Evolutionary conservation across 2,329 filamentous ascomycete genomes (phyloP), one percentile per base, ranked within the genome.

Genomic region (Chaetomiaceae sp.): DNA sequence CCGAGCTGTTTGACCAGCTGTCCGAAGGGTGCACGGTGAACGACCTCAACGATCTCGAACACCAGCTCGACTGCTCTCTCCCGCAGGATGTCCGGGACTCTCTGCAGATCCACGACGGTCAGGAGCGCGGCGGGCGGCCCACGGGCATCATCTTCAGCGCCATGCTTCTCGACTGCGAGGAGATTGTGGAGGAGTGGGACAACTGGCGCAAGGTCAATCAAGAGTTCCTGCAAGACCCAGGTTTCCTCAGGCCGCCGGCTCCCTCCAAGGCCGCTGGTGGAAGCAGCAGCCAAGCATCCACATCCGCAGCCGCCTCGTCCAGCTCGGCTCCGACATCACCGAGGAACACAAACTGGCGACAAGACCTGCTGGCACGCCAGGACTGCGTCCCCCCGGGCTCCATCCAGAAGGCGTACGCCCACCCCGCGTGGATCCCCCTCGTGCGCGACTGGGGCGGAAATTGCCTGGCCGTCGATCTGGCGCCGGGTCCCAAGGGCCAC

Each of bases 361-460:
- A 94, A 64, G 91, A 95, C 53, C 81, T 99, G 51, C 79, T 91
- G 45, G 76, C 88, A 45, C 85, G 87, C 58, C 94, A 99, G 71
- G 88, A 94, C 63, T 96, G 85, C 12, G 88, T 97, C 55, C 94
- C 94, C 8, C 79, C 89, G 9, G 87, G 88, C 65, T 83, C 90
- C 5, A 86, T 97, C 31, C 91, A 95, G 68, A 95, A 91, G 69
- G 88, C 88, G 0, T 99, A 99, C 66, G 88, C 91, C 2, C 92
- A 99, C 70, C 86, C 91, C 2, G 88, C 85, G 48, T 99, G 94
- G 94, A 96, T 99, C 62, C 92, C 94, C 49, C 77, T 99, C 31
- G 92, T 91, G 54, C 88, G 94, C 63, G 94, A 99, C 70, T 99
- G 94, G 94, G 94, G 94, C 69, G 94, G 94, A 71, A 99, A 99